Percentiles rank a stretch among this genome's conserved stretches.
These are phyloP conservation scores for Cryomyces minteri DNA, from an alignment of 495 filamentous ascomycete species.

Conservation along the genomic window DNA sequence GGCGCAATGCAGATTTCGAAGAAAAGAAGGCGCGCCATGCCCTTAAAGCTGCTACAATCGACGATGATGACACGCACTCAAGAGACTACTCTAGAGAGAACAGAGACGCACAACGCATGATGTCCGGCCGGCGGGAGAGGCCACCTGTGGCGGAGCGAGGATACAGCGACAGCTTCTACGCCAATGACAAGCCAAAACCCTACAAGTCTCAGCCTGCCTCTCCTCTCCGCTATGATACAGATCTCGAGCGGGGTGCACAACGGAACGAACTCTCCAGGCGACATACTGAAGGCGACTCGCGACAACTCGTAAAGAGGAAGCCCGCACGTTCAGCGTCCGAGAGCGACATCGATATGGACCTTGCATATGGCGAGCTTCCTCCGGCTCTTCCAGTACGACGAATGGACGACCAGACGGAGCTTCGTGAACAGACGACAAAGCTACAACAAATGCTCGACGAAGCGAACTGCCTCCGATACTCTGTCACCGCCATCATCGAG, in stretches of 20 bases:
- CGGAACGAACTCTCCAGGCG: slow-evolving; percentile 14
- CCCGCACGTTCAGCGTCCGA: slow-evolving; percentile 23
- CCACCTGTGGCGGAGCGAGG: slow-evolving; percentile 16
- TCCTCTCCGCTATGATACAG: slow-evolving; percentile 5
- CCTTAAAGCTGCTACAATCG: slow-evolving; percentile 28
- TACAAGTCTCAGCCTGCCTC: slow-evolving; percentile 5
- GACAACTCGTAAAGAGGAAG: background rate
- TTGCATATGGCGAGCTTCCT: slow-evolving; percentile 64
- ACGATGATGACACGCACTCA: slow-evolving; percentile 23
- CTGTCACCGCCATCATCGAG: slow-evolving; percentile 66
- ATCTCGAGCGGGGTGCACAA: slow-evolving; percentile 6
- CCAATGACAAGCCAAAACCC: slow-evolving; percentile 11
- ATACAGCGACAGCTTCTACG: slow-evolving; percentile 19
- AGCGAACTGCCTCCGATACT: slow-evolving; percentile 71
- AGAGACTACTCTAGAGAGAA: background rate
- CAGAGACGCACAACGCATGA: slow-evolving; percentile 1
- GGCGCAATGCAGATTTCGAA: slow-evolving; percentile 36
- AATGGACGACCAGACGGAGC: slow-evolving; percentile 33
- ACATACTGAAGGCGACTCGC: slow-evolving; percentile 14
- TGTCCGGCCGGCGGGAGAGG: slow-evolving; percentile 2
- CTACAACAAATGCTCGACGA: slow-evolving; percentile 63
- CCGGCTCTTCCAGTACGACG: slow-evolving; percentile 25
- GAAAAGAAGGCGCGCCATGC: slow-evolving; percentile 31
- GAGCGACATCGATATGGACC: slow-evolving; percentile 63
- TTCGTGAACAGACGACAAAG: slow-evolving; percentile 43